Evolutionary conservation across 306 rosid genomes (phyloP).

Genomic region (Vicia sativa): DNA sequence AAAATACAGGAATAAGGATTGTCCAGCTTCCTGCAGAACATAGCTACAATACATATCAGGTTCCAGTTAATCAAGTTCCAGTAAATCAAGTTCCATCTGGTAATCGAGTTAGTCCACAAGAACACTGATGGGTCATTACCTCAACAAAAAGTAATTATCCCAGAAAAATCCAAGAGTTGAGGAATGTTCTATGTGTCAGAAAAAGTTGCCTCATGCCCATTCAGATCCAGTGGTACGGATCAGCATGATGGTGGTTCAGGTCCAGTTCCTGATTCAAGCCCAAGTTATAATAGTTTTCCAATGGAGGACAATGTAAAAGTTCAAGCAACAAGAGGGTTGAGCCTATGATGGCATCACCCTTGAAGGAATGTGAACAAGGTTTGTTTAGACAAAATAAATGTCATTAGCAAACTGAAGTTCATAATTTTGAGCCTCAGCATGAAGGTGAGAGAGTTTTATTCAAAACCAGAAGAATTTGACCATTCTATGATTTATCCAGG

Average conservation of each 20-base stretch:
- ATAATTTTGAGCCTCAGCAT: slow-evolving; percentile 44
- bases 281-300: slow-evolving; percentile 52
- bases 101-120: slow-evolving; percentile 55
- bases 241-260: slow-evolving; percentile 48
- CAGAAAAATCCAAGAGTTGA: slow-evolving; percentile 55
- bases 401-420: slow-evolving; percentile 51
- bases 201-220: slow-evolving; percentile 80
- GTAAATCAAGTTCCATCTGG: slow-evolving; percentile 61
- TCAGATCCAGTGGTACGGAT: slow-evolving; percentile 68
- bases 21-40: slow-evolving; percentile 72
- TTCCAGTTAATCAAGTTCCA: slow-evolving; percentile 56
- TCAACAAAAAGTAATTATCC: slow-evolving; percentile 50
- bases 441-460: slow-evolving; percentile 45
- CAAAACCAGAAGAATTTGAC: slow-evolving; percentile 47
- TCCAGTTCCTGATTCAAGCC: slow-evolving; percentile 51
- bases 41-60: slow-evolving; percentile 60
- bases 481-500: slow-evolving; percentile 38
- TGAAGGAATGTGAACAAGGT: slow-evolving; percentile 64
- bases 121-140: slow-evolving; percentile 60
- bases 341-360: slow-evolving; percentile 42
- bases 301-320: slow-evolving; percentile 52
- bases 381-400: slow-evolving; percentile 44
- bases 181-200: slow-evolving; percentile 78
- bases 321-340: slow-evolving; percentile 51
- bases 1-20: slow-evolving; percentile 58